These are phyloP conservation scores for Trichomonas gallinae DNA, from an alignment of 208 protist genomes.

Conservation along the genomic window DNA sequence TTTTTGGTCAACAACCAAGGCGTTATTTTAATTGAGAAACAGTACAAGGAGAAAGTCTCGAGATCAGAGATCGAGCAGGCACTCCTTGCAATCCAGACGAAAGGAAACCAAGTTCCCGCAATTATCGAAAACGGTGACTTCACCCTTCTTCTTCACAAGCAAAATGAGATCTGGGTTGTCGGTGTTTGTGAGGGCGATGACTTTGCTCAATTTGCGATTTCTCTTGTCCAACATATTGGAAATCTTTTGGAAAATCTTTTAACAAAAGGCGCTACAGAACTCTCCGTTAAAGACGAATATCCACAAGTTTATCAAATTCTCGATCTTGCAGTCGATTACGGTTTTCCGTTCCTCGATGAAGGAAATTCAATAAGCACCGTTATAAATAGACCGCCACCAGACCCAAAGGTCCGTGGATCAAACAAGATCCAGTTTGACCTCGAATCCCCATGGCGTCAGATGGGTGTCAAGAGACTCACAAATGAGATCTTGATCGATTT, in stretches of 20 bases:
- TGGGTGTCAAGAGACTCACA: not conserved
- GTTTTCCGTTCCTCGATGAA: not conserved
- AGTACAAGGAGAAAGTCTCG: not conserved
- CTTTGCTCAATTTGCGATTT: not conserved
- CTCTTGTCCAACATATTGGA: not conserved
- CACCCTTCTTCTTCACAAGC: not conserved
- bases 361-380: not conserved
- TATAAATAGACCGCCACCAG: not conserved
- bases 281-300: not conserved
- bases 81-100: not conserved
- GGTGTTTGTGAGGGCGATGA: conserved; percentile 14
- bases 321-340: not conserved
- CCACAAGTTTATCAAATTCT: conserved; percentile 14
- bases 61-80: not conserved
- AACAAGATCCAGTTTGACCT: not conserved
- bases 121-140: not conserved
- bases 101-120: not conserved
- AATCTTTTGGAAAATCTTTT: not conserved
- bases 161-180: not conserved
- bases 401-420: not conserved
- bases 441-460: not conserved
- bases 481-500: not conserved
- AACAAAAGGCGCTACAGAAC: not conserved
- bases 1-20: not conserved
- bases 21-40: not conserved